Evolutionary conservation across 75 land plant species (phyloP).

Genomic region (Selaginella tamariscina): DNA sequence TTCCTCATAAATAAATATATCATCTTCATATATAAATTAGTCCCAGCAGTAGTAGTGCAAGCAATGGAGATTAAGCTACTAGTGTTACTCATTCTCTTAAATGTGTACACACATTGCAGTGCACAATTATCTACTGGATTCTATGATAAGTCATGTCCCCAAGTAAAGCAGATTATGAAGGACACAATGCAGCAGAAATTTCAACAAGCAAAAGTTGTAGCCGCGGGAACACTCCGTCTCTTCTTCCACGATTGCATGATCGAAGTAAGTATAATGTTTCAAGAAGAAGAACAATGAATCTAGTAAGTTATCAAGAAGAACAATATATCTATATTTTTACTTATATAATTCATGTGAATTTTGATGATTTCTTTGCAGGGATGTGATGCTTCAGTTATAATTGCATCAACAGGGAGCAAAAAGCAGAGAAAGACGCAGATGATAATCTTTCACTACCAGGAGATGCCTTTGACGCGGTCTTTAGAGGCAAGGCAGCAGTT

Average conservation of each 20-base stretch:
- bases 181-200: conserved; percentile 6
- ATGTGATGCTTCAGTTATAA: conserved; percentile 10
- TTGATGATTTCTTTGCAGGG: not conserved
- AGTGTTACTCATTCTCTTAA: too few relatives aligned
- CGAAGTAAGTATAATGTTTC: too few relatives aligned
- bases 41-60: too few relatives aligned
- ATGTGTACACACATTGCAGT: too few relatives aligned
- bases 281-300: too few relatives aligned
- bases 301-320: too few relatives aligned
- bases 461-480: conserved; percentile 7
- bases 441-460: conserved; percentile 3
- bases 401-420: not conserved
- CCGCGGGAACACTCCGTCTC: conserved; percentile 10
- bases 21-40: too few relatives aligned
- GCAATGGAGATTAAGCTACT: too few relatives aligned
- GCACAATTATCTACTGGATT: not conserved
- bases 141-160: not conserved
- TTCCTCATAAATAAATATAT: too few relatives aligned
- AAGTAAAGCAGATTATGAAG: not conserved
- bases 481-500: not conserved
- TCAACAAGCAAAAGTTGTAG: not conserved
- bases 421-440: conserved; percentile 9
- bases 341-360: too few relatives aligned
- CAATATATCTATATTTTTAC: too few relatives aligned
- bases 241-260: conserved; percentile 14